Evolutionary conservation across 2,329 filamentous ascomycete species (phyloP).

Genomic region (Rhinocladiella mackenziei): DNA sequence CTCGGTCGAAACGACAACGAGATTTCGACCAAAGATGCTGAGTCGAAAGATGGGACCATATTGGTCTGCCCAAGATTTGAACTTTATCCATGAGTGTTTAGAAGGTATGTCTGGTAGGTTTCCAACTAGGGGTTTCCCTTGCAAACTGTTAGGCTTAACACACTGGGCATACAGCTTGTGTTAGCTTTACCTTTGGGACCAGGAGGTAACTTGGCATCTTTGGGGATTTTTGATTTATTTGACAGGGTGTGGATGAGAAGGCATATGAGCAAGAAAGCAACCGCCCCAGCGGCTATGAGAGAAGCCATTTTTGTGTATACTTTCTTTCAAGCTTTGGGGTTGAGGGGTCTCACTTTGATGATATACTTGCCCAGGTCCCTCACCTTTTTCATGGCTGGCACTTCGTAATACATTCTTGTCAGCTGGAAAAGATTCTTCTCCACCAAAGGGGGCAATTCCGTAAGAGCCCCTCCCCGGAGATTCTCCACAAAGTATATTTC

Average conservation of each 20-base stretch:
- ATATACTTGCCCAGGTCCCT: too few relatives aligned
- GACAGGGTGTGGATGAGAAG: constrained; percentile 7
- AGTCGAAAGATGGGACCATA: constrained; percentile 44
- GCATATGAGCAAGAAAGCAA: constrained; percentile 1
- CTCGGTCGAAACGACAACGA: constrained; percentile 39
- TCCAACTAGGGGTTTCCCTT: constrained; percentile 33
- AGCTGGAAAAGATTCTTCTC: too few relatives aligned
- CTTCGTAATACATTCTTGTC: too few relatives aligned
- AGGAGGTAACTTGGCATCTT: constrained; percentile 7
- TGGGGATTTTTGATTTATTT: constrained; percentile 2
- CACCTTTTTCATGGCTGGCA: too few relatives aligned
- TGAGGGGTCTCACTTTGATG: too few relatives aligned
- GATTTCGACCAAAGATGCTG: constrained; percentile 40
- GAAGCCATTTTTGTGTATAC: too few relatives aligned
- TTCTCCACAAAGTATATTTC: too few relatives aligned
- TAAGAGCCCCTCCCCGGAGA: too few relatives aligned
- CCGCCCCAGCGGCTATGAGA: not conserved
- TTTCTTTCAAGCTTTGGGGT: too few relatives aligned
- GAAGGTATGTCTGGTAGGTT: constrained; percentile 37
- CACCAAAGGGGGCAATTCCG: too few relatives aligned
- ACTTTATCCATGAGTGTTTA: constrained; percentile 41
- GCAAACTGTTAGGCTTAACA: too few relatives aligned
- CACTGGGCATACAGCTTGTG: too few relatives aligned
- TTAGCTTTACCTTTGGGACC: constrained; percentile 16
- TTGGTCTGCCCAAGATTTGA: constrained; percentile 37